Percentiles rank a stretch among this genome's conserved stretches.
These are phyloP conservation scores for Floccularia luteovirens DNA, from an alignment of 768 basidiomycete genomes.

Conservation along the genomic window DNA sequence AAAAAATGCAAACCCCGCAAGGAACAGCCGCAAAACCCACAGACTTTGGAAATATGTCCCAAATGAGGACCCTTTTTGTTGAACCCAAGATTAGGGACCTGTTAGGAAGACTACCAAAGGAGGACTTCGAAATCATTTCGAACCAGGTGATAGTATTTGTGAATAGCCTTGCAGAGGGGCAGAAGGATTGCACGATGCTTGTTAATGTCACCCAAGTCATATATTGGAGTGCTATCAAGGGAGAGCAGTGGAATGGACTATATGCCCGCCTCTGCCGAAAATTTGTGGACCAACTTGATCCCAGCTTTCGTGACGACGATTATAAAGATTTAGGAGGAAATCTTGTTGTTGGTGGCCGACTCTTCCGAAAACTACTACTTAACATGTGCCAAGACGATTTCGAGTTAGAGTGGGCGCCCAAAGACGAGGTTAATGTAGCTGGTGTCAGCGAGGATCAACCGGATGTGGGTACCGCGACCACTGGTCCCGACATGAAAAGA, in stretches of 20 bases:
- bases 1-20: too few species aligned
- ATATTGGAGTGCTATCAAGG: constrained; percentile 96
- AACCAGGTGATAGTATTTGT: constrained; percentile 94
- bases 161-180: constrained; percentile 85
- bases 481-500: constrained; percentile 44
- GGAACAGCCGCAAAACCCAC: too few species aligned
- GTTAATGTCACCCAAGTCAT: constrained; percentile 95
- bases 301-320: constrained; percentile 82
- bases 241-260: constrained; percentile 95
- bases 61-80: too few species aligned
- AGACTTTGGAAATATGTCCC: too few species aligned
- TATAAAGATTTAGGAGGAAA: constrained; percentile 77
- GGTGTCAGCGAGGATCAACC: constrained; percentile 81
- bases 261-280: constrained; percentile 92
- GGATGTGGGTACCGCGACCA: constrained; percentile 71
- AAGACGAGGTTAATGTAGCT: constrained; percentile 81
- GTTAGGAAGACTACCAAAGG: constrained; percentile 94
- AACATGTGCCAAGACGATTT: constrained; percentile 98
- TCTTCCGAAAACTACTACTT: constrained; percentile 95
- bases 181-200: constrained; percentile 89
- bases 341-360: constrained; percentile 86
- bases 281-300: constrained; percentile 91
- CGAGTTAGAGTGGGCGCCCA: constrained; percentile 89
- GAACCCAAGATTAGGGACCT: constrained; percentile 89
- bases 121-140: constrained; percentile 93